These are phyloP conservation scores for Phytophthora foliorum DNA, from an alignment of 352 stramenopile genomes.

Conservation along the genomic window DNA sequence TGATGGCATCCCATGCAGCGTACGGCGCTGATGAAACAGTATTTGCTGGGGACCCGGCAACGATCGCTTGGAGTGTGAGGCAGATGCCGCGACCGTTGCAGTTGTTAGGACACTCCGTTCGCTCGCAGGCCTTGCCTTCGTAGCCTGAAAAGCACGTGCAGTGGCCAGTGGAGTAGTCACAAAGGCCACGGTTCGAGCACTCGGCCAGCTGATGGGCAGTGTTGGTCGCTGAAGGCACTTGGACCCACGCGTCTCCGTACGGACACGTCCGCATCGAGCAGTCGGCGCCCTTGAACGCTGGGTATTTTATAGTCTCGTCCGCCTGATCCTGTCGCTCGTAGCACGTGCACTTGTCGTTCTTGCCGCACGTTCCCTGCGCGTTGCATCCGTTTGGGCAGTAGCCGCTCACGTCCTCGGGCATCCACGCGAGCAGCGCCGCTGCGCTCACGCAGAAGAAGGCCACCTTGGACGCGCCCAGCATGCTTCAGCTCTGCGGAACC, in stretches of 20 bases:
- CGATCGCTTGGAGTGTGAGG: conserved; percentile 91
- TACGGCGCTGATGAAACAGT: conserved; percentile 38
- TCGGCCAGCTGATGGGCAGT: conserved; percentile 83
- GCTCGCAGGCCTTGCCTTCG: conserved; percentile 92
- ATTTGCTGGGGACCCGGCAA: conserved; percentile 33
- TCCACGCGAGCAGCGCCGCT: conserved; percentile 41
- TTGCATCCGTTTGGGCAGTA: conserved; percentile 90
- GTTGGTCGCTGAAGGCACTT: conserved; percentile 69
- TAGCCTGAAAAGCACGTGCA: conserved; percentile 94
- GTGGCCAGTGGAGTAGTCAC: conserved; percentile 90
- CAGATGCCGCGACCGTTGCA: conserved; percentile 96
- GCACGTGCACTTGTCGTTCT: conserved; percentile 94
- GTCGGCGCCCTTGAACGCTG: conserved; percentile 78
- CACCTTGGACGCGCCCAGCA: conserved; percentile 56
- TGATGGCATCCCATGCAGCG: conserved; percentile 91
- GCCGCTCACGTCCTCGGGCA: conserved; percentile 44
- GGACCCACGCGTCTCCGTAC: conserved; percentile 73
- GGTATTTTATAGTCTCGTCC: conserved; percentile 38
- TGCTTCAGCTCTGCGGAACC: conserved; percentile 22
- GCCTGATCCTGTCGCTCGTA: conserved; percentile 83
- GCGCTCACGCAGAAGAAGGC: conserved; percentile 46
- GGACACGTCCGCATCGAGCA: conserved; percentile 86
- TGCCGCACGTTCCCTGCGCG: conserved; percentile 85
- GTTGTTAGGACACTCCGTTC: conserved; percentile 95
- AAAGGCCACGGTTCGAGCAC: conserved; percentile 95